Evolutionary conservation across 768 basidiomycete genomes (phyloP).

Genomic region (Candolleomyces aberdarensis): DNA sequence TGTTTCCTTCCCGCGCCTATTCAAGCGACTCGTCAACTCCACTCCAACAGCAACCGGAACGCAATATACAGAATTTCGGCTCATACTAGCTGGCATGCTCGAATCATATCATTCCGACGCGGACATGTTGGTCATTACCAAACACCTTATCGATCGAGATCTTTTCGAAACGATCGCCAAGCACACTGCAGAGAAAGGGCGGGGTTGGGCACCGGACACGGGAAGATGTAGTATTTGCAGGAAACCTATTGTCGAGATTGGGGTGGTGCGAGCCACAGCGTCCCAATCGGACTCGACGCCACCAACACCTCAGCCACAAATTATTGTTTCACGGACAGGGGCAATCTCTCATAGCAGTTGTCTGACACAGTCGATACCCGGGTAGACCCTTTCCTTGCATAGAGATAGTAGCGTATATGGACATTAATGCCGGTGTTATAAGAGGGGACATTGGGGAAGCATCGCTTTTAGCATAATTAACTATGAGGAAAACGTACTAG

Average conservation of each 20-base stretch:
- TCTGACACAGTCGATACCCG: constrained; percentile 17
- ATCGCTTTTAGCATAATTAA: background rate
- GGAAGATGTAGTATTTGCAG: constrained; percentile 53
- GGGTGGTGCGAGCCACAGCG: background rate
- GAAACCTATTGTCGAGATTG: constrained; percentile 31
- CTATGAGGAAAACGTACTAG: constrained; percentile 7
- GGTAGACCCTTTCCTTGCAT: background rate
- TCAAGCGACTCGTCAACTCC: constrained; percentile 87
- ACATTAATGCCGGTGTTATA: background rate
- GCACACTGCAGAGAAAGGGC: constrained; percentile 50
- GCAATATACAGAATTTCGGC: constrained; percentile 87
- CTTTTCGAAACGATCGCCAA: constrained; percentile 71
- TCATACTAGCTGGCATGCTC: constrained; percentile 91
- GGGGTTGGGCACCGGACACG: constrained; percentile 60
- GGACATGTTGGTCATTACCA: constrained; percentile 84
- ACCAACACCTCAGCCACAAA: constrained; percentile 21
- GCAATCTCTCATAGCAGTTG: constrained; percentile 52
- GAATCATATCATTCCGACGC: constrained; percentile 92
- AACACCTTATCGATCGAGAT: constrained; percentile 77
- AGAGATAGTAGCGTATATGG: background rate
- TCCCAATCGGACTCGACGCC: constrained; percentile 1
- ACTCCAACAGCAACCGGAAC: constrained; percentile 56
- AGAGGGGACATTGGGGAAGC: background rate
- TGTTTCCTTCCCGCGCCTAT: constrained; percentile 88
- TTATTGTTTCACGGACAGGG: constrained; percentile 59